A percentile compares a stretch with the other conserved stretches of the same genome.
These are phyloP conservation scores for cucumber (Cucumis sativus) DNA, from an alignment of 306 rosid species.

Conservation along the genomic window DNA sequence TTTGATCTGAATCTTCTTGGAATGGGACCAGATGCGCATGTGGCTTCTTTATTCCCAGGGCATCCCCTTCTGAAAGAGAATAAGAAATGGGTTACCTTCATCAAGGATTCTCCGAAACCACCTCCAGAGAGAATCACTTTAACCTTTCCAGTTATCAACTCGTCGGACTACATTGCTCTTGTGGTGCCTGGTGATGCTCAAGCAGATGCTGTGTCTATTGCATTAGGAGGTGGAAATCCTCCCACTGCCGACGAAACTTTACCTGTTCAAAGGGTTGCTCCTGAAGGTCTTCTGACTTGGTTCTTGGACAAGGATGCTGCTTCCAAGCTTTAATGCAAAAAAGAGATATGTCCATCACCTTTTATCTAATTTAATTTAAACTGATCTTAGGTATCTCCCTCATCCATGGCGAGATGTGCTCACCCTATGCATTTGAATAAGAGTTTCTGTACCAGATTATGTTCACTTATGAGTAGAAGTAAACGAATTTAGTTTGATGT, in stretches of 20 bases:
- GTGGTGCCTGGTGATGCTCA: conserved; percentile 57
- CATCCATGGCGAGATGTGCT: background rate
- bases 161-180: conserved; percentile 51
- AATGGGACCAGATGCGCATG: conserved; percentile 96
- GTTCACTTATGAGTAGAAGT: background rate
- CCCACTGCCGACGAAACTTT: conserved; percentile 30
- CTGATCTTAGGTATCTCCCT: background rate
- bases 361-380: background rate
- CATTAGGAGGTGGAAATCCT: conserved; percentile 19
- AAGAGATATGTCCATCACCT: background rate
- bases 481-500: background rate
- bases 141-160: conserved; percentile 77
- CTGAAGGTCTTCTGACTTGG: conserved; percentile 72
- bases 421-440: background rate
- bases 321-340: conserved; percentile 41
- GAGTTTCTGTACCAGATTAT: background rate
- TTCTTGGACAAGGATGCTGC: conserved; percentile 85
- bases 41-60: conserved; percentile 87
- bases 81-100: conserved; percentile 67
- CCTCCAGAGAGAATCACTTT: conserved; percentile 84
- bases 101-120: conserved; percentile 80
- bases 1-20: conserved; percentile 83
- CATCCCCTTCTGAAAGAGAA: conserved; percentile 66
- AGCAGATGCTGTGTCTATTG: conserved; percentile 52
- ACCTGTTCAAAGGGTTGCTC: conserved; percentile 55